Evolutionary conservation across 768 basidiomycete species (phyloP).

Genomic region (Suillus spraguei): DNA sequence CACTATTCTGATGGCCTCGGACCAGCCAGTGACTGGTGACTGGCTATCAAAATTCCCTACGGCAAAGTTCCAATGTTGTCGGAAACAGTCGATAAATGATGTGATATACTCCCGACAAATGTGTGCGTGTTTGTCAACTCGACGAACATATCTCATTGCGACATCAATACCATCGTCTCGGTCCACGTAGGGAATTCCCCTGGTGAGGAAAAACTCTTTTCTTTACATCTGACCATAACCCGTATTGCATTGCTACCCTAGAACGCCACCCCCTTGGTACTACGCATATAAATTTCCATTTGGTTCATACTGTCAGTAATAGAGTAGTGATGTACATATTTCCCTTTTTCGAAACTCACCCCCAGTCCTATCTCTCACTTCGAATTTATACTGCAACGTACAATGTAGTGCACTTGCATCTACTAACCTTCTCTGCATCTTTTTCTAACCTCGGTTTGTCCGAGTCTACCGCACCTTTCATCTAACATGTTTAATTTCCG

Average conservation of each 20-base stretch:
- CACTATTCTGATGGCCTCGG: too few species aligned
- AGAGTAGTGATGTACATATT: too few species aligned
- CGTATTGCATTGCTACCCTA: too few species aligned
- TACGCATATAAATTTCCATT: too few species aligned
- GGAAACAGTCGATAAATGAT: neutral
- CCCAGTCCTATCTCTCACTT: too few species aligned
- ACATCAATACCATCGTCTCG: neutral
- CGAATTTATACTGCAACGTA: too few species aligned
- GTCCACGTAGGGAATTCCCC: neutral
- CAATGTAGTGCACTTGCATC: slow-evolving; percentile 28
- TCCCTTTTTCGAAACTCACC: too few species aligned
- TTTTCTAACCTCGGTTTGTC: neutral
- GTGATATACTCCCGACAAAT: neutral
- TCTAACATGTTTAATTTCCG: neutral
- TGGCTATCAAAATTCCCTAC: neutral
- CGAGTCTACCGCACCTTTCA: neutral
- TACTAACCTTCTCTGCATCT: neutral
- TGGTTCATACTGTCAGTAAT: too few species aligned
- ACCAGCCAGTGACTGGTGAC: too few species aligned
- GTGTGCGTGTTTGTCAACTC: neutral
- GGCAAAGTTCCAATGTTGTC: neutral
- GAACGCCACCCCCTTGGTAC: too few species aligned
- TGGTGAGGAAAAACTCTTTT: too few species aligned
- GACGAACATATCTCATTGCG: neutral
- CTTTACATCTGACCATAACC: too few species aligned